A percentile compares a stretch with the other conserved stretches of the same genome.
These are phyloP conservation scores for Cyclotella kingstonii DNA, from an alignment of 108 stramenopile species.

Conservation along the genomic window DNA sequence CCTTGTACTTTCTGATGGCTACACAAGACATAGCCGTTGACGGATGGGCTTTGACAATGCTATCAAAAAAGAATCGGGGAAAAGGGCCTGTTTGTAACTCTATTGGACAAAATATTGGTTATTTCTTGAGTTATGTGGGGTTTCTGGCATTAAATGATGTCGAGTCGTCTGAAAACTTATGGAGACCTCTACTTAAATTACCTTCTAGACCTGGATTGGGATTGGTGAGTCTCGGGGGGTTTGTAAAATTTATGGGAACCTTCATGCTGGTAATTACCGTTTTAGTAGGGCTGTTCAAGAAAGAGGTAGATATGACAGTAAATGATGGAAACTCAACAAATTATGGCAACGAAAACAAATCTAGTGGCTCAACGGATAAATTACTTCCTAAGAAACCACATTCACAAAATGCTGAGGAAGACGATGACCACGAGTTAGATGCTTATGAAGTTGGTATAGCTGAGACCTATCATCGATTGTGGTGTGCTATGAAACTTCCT, in stretches of 20 bases:
- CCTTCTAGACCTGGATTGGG: slow-evolving; percentile 58
- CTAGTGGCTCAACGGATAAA: slow-evolving; percentile 27
- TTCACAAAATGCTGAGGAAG: slow-evolving; percentile 23
- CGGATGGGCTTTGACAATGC: slow-evolving; percentile 99
- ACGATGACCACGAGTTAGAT: slow-evolving; percentile 80
- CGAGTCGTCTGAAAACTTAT: slow-evolving; percentile 82
- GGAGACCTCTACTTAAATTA: slow-evolving; percentile 71
- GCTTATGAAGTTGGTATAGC: slow-evolving; percentile 78
- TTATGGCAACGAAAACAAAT: neutral
- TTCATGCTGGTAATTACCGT: slow-evolving; percentile 91
- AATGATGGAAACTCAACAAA: slow-evolving; percentile 13
- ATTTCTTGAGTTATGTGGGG: slow-evolving; percentile 93
- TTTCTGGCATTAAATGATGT: slow-evolving; percentile 95
- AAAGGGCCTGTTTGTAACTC: slow-evolving; percentile 93
- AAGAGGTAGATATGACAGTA: slow-evolving; percentile 53
- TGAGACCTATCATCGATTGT: slow-evolving; percentile 85
- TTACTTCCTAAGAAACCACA: slow-evolving; percentile 27
- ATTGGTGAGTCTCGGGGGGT: slow-evolving; percentile 81
- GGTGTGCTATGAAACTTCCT: slow-evolving; percentile 82
- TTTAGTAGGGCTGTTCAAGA: slow-evolving; percentile 90
- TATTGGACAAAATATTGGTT: slow-evolving; percentile 98
- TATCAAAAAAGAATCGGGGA: slow-evolving; percentile 91
- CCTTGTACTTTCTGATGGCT: slow-evolving; percentile 96
- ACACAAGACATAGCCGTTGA: slow-evolving; percentile 99
- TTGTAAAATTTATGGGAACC: slow-evolving; percentile 91